Evolutionary conservation across 2,329 filamentous ascomycete genomes (phyloP).

Genomic region (Mariannaea elegans): DNA sequence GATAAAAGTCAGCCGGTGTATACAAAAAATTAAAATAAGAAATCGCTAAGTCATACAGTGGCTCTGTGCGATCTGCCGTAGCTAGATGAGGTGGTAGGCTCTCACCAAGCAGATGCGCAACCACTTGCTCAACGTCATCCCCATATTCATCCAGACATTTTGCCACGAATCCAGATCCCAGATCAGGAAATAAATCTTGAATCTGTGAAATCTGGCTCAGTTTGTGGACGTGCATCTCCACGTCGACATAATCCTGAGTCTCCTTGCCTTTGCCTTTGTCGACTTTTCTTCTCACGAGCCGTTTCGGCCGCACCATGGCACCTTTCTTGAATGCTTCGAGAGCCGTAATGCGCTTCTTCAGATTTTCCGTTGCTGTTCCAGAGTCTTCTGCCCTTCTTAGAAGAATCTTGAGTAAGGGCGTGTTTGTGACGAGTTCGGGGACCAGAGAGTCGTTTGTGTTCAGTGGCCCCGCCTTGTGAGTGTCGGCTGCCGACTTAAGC

Average conservation of each 20-base stretch:
- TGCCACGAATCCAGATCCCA: constrained; percentile 84
- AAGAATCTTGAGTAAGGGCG: constrained; percentile 75
- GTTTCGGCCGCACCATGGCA: constrained; percentile 59
- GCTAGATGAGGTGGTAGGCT: constrained; percentile 76
- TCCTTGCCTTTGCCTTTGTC: constrained; percentile 72
- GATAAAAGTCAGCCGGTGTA: constrained; percentile 28
- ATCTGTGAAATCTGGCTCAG: constrained; percentile 88
- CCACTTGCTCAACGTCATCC: constrained; percentile 80
- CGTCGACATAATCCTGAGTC: constrained; percentile 48
- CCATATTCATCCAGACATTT: constrained; percentile 81
- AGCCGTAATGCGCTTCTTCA: constrained; percentile 67
- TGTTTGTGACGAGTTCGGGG: constrained; percentile 81
- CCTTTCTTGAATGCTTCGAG: constrained; percentile 70
- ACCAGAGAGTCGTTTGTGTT: constrained; percentile 77
- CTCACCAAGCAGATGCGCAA: constrained; percentile 82
- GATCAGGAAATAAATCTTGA: constrained; percentile 91
- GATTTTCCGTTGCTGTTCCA: constrained; percentile 61
- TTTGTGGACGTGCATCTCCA: constrained; percentile 76
- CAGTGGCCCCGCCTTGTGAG: constrained; percentile 64
- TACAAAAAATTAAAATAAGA: not conserved
- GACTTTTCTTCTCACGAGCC: constrained; percentile 61
- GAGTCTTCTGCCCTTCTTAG: constrained; percentile 61
- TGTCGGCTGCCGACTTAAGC: constrained; percentile 75
- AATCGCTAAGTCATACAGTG: constrained; percentile 58
- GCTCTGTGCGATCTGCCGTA: constrained; percentile 69